phyloP scores from a whole-genome alignment of 805 yeast genomes.

The Wilhelminamyces savonicus region DNA sequence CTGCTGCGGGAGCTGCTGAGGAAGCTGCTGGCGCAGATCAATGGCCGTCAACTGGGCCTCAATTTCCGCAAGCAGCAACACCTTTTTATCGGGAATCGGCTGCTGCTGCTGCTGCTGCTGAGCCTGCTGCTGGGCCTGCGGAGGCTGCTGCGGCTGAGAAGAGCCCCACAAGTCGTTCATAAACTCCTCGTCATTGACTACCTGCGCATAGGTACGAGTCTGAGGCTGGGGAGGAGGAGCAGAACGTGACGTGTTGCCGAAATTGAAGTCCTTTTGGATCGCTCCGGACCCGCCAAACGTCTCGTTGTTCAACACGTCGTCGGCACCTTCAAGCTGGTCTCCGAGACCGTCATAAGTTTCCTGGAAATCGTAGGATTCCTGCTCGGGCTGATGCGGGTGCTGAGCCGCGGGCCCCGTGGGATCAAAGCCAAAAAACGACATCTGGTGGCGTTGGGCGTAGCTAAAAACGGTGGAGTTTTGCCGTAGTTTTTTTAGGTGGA shows the following conservation, averaged over 20 bases:
- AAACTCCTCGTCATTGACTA: conserved; percentile 37
- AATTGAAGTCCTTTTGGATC: conserved; percentile 60
- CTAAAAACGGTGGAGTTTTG: too few relatives aligned
- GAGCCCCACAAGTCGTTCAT: conserved; percentile 42
- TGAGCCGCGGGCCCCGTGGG: conserved; percentile 34
- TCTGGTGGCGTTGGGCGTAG: too few relatives aligned
- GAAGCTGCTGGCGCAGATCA: conserved; percentile 19
- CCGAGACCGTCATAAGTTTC: conserved; percentile 80
- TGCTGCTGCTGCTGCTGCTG: conserved; percentile 7
- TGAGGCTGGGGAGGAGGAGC: conserved; percentile 6
- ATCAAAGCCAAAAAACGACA: conserved; percentile 69
- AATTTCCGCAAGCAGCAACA: conserved; percentile 74
- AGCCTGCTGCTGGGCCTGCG: conserved; percentile 7
- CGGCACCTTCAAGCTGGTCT: conserved; percentile 55
- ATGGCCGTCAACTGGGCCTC: conserved; percentile 67
- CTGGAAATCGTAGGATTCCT: conserved; percentile 62
- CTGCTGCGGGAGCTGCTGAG: conserved; percentile 11
- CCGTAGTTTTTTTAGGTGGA: too few relatives aligned
- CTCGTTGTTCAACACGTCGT: conserved; percentile 75
- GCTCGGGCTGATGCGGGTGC: conserved; percentile 14
- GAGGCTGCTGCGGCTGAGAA: conserved; percentile 24
- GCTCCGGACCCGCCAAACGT: conserved; percentile 58
- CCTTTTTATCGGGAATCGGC: conserved; percentile 30
- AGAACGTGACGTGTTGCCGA: conserved; percentile 35
- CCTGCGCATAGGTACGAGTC: conserved; percentile 33